These are phyloP conservation scores for Hyaloscypha hepaticicola DNA, from an alignment of 495 filamentous ascomycete genomes.

Conservation along the genomic window DNA sequence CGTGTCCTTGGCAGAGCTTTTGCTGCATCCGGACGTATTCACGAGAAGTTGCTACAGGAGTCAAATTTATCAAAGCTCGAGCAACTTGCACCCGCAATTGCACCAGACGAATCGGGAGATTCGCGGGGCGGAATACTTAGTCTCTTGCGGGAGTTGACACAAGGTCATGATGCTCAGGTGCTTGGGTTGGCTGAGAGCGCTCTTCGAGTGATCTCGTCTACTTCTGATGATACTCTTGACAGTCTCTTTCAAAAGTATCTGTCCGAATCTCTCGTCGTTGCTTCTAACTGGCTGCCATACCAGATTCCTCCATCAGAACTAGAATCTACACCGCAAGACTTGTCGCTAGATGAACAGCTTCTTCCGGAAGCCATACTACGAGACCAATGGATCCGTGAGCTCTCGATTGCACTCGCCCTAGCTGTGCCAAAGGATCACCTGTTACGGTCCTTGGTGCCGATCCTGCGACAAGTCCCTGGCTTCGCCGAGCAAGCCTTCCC, in stretches of 20 bases:
- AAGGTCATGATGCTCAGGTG: conserved; percentile 57
- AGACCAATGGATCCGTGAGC: conserved; percentile 60
- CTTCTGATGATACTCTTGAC: conserved; percentile 25
- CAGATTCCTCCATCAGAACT: conserved; percentile 47
- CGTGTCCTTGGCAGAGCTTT: conserved; percentile 82
- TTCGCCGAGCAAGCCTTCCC: conserved; percentile 73
- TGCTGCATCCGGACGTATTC: conserved; percentile 67
- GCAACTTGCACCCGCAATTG: conserved; percentile 35
- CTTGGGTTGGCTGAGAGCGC: conserved; percentile 77
- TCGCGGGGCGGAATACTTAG: conserved; percentile 58
- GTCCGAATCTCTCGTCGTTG: conserved; percentile 18
- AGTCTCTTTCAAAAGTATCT: conserved; percentile 11
- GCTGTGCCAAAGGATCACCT: conserved; percentile 62
- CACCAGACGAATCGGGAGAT: conserved; percentile 23
- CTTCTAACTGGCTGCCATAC: conserved; percentile 51
- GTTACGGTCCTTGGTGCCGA: conserved; percentile 59
- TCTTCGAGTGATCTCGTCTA: conserved; percentile 67
- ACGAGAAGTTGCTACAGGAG: conserved; percentile 56
- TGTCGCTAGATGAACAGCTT: conserved; percentile 21
- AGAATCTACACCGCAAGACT: conserved; percentile 20
- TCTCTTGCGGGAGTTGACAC: conserved; percentile 65
- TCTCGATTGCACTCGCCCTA: conserved; percentile 60
- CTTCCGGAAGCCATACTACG: conserved; percentile 35
- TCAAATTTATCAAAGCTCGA: conserved; percentile 51
- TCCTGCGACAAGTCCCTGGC: conserved; percentile 60